Conservation (phyloP, 164 flowering plant species). For the Nymphaea colorata region DNA sequence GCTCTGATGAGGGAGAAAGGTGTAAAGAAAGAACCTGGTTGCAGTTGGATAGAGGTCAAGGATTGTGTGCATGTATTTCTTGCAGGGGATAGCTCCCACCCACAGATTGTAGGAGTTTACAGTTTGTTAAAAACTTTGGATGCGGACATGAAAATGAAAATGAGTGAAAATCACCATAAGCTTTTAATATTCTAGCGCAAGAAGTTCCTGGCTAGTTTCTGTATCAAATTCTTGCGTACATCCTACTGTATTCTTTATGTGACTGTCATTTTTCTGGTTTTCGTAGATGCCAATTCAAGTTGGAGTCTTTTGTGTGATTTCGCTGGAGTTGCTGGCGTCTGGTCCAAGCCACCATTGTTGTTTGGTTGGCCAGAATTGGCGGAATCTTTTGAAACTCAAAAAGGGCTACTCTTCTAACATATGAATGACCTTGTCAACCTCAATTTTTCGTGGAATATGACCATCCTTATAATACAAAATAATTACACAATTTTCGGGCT, state of each 20-base stretch:
- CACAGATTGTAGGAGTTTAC: conserved; percentile 21
- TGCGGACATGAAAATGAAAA: conserved; percentile 24
- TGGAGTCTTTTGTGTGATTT: neutral
- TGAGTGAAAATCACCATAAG: neutral
- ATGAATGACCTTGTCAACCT: neutral
- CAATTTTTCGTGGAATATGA: neutral
- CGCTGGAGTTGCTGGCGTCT: neutral
- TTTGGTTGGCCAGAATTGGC: neutral
- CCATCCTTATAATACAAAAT: neutral
- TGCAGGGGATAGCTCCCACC: conserved; percentile 43
- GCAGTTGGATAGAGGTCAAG: conserved; percentile 63
- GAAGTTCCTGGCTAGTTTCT: neutral
- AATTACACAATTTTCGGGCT: neutral
- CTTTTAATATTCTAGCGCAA: no score
- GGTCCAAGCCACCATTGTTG: neutral
- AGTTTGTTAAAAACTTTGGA: conserved; percentile 24
- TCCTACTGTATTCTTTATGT: neutral
- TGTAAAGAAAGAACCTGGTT: conserved; percentile 63
- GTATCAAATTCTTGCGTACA: neutral
- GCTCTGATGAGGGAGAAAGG: conserved; percentile 39
- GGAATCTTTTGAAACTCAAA: neutral
- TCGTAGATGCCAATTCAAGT: neutral
- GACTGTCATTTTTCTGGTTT: neutral
- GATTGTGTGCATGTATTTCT: conserved; percentile 38
- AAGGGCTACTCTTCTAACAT: neutral